A percentile compares a stretch with the other conserved stretches of the same genome.
Evolutionary conservation across 1,139 yeast genomes (phyloP).

Genomic region (Candida albicans): DNA sequence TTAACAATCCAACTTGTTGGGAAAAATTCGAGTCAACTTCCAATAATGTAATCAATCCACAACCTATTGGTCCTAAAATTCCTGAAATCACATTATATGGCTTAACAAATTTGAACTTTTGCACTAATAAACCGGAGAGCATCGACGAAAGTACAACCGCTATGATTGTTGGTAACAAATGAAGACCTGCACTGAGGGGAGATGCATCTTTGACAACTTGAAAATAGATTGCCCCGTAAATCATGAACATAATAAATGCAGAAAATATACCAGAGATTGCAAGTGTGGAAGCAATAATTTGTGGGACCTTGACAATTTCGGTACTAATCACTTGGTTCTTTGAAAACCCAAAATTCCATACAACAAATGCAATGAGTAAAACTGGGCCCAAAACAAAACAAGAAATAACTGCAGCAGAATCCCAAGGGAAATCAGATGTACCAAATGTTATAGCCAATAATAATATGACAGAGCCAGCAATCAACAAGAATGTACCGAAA

Average conservation of each 20-base stretch:
- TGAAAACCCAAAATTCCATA: conserved; percentile 30
- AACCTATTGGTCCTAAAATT: conserved; percentile 31
- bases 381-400: conserved; percentile 48
- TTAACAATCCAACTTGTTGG: conserved; percentile 36
- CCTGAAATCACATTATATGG: conserved; percentile 29
- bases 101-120: conserved; percentile 32
- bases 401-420: conserved; percentile 47
- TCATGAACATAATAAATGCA: conserved; percentile 25
- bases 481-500: conserved; percentile 46
- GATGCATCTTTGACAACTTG: conserved; percentile 34
- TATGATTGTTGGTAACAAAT: conserved; percentile 38
- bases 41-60: conserved; percentile 33
- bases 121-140: conserved; percentile 28
- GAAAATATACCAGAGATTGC: conserved; percentile 23
- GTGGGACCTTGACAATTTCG: conserved; percentile 25
- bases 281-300: conserved; percentile 24
- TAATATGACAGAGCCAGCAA: conserved; percentile 44
- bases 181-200: conserved; percentile 41
- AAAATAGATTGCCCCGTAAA: conserved; percentile 37
- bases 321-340: conserved; percentile 30
- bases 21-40: conserved; percentile 29
- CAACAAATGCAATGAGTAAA: conserved; percentile 17
- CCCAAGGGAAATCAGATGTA: conserved; percentile 51
- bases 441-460: conserved; percentile 44
- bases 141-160: conserved; percentile 34